Conservation (phyloP, 2,329 filamentous ascomycete species). For the Arthrobotrys entomopaga region DNA sequence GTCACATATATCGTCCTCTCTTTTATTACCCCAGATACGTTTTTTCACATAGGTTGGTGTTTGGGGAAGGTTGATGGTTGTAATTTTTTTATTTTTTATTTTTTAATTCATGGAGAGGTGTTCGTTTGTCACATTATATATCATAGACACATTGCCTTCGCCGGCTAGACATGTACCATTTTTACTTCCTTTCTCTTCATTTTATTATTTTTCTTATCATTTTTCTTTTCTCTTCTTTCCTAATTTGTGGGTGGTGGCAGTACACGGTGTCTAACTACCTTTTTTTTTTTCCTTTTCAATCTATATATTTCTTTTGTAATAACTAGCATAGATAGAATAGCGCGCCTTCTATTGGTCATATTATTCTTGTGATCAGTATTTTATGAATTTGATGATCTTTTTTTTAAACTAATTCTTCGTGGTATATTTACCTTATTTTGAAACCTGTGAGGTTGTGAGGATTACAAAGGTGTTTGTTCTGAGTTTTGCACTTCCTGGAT, state of each 20-base stretch:
- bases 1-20: constrained; percentile 7
- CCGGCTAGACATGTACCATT: neutral
- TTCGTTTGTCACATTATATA: too few relatives aligned
- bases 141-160: too few relatives aligned
- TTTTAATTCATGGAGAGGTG: neutral
- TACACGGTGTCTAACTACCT: constrained; percentile 29
- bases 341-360: constrained; percentile 13
- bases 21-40: constrained; percentile 1
- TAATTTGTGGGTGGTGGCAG: constrained; percentile 28
- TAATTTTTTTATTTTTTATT: neutral
- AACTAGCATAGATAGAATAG: constrained; percentile 52
- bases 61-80: constrained; percentile 4
- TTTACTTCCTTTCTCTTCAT: too few relatives aligned
- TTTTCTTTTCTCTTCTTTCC: constrained; percentile 2
- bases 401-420: neutral
- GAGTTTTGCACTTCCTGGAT: too few relatives aligned
- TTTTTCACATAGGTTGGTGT: neutral
- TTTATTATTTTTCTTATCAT: too few relatives aligned
- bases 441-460: too few relatives aligned
- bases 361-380: constrained; percentile 5
- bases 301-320: constrained; percentile 46
- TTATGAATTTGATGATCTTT: constrained; percentile 14
- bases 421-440: neutral
- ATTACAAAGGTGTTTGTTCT: too few relatives aligned
- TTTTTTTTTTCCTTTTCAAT: constrained; percentile 5